phyloP scores from a whole-genome alignment of 805 yeast species.

The Lachancea meyersii region DNA sequence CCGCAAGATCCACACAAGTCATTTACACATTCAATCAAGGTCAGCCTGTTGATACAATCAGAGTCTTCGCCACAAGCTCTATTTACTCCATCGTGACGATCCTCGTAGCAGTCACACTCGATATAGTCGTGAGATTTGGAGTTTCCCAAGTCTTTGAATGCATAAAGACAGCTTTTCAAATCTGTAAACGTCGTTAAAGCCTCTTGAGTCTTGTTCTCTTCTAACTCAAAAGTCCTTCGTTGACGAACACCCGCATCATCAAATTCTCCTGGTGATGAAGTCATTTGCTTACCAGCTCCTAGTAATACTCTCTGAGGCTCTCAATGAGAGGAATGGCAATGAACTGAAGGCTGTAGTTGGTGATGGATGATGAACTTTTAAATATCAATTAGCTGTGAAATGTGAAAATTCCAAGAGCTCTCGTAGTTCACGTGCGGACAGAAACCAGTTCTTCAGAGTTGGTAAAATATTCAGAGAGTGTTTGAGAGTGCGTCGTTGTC shows the following conservation, averaged over 20 bases:
- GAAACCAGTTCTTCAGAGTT: background rate
- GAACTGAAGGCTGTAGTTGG: too few relatives aligned
- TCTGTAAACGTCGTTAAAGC: conserved; percentile 55
- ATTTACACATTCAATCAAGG: conserved; percentile 85
- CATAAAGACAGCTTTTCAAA: conserved; percentile 56
- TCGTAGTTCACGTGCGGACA: background rate
- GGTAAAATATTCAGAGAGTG: background rate
- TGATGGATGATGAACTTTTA: background rate
- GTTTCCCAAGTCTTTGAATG: conserved; percentile 54
- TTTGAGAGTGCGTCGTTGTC: background rate
- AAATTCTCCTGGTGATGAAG: conserved; percentile 1
- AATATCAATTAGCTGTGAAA: background rate
- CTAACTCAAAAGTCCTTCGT: conserved; percentile 28
- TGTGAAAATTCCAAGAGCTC: background rate
- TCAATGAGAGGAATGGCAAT: too few relatives aligned
- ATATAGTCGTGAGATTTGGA: conserved; percentile 67
- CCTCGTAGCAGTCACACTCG: conserved; percentile 82
- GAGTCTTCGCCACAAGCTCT: conserved; percentile 83
- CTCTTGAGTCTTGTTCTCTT: conserved; percentile 58
- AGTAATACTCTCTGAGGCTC: too few relatives aligned
- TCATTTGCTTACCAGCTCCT: too few relatives aligned
- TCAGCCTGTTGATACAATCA: conserved; percentile 86
- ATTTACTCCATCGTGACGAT: conserved; percentile 36
- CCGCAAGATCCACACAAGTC: conserved; percentile 65
- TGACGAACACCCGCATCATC: background rate